Conservation (phyloP, 441 rosid genomes). For the Adansonia grandidieri region DNA sequence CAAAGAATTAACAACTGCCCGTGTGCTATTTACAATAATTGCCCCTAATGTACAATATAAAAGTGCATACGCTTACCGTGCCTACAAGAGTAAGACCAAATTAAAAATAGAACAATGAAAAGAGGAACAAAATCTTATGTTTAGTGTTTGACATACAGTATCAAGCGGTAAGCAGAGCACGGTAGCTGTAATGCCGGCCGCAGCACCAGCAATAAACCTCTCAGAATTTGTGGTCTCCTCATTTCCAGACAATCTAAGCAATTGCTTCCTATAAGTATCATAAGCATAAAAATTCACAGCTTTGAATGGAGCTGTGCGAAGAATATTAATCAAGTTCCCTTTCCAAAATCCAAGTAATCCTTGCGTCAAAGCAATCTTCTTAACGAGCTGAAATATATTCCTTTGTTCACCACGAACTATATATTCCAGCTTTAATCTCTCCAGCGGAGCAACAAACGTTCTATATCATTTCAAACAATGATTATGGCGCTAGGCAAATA, state of each 20-base stretch:
- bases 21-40: background rate
- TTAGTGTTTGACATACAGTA: slow-evolving; percentile 50
- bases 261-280: slow-evolving; percentile 77
- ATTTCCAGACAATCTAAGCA: slow-evolving; percentile 67
- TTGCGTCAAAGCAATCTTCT: slow-evolving; percentile 63
- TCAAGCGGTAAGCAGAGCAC: slow-evolving; percentile 79
- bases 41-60: slow-evolving; percentile 4
- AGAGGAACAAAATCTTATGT: slow-evolving; percentile 12
- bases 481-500: slow-evolving; percentile 7
- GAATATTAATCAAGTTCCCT: slow-evolving; percentile 81
- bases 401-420: slow-evolving; percentile 80
- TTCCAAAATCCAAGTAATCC: slow-evolving; percentile 82
- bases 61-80: background rate
- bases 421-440: slow-evolving; percentile 19
- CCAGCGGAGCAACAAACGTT: slow-evolving; percentile 56
- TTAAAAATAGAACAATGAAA: background rate
- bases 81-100: background rate
- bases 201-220: slow-evolving; percentile 85
- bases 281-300: slow-evolving; percentile 81
- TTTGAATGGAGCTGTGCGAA: slow-evolving; percentile 86
- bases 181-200: slow-evolving; percentile 85
- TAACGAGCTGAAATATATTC: slow-evolving; percentile 60
- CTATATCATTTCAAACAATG: slow-evolving; percentile 35
- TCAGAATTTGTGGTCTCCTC: slow-evolving; percentile 77
- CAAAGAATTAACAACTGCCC: background rate